A percentile compares a stretch with the other conserved stretches of the same genome.
phyloP scores from a whole-genome alignment of 441 rosid species.

The Pelargonium exstipulatum region DNA sequence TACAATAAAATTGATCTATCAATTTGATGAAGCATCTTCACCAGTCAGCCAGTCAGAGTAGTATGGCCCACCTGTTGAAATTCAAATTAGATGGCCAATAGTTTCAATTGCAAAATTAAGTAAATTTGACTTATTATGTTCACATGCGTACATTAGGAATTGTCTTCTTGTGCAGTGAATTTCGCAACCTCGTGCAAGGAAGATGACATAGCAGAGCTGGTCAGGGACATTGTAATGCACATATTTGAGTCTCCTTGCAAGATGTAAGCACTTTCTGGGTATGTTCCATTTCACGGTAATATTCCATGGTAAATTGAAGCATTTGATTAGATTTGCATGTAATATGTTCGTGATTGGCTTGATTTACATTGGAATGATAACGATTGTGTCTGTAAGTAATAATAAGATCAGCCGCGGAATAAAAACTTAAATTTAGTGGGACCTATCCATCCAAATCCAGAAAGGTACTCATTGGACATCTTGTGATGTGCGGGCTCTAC shows the following conservation, averaged over 20 bases:
- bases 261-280: slow-evolving; percentile 4
- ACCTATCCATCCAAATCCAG: slow-evolving; percentile 8
- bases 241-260: slow-evolving; percentile 5
- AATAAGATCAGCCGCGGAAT: background rate
- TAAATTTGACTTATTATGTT: slow-evolving; percentile 5
- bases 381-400: slow-evolving; percentile 3
- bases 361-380: background rate
- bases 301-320: background rate
- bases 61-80: slow-evolving; percentile 10
- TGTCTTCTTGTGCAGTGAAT: slow-evolving; percentile 10
- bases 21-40: slow-evolving; percentile 3
- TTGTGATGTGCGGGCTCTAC: slow-evolving; percentile 7
- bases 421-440: slow-evolving; percentile 3
- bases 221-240: slow-evolving; percentile 6
- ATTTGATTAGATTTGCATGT: slow-evolving; percentile 9
- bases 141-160: background rate
- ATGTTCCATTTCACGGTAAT: background rate
- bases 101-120: background rate
- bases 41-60: background rate
- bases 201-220: slow-evolving; percentile 9
- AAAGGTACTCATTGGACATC: slow-evolving; percentile 5
- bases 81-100: slow-evolving; percentile 4
- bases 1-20: slow-evolving; percentile 4
- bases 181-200: slow-evolving; percentile 11
- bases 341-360: slow-evolving; percentile 3